Conservation (phyloP, 805 yeast species). For the Yamadazyma phyllophila region DNA sequence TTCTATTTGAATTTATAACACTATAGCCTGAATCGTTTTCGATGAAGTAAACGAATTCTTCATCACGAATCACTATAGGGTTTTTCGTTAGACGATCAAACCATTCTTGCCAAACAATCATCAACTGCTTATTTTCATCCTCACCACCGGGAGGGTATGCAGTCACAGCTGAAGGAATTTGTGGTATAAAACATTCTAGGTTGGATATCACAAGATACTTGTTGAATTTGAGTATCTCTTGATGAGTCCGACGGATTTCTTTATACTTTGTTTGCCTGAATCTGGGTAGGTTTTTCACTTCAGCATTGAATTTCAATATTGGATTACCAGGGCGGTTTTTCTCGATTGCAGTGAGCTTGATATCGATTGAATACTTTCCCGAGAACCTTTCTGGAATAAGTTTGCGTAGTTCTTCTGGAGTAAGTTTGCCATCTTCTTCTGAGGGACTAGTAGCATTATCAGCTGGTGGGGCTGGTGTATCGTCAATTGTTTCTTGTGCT, state of each 20-base stretch:
- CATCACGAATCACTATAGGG: conserved; percentile 82
- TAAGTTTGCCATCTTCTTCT: conserved; percentile 18
- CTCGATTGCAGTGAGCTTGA: conserved; percentile 70
- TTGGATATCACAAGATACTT: conserved; percentile 76
- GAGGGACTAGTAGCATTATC: too few species aligned
- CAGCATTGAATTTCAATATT: conserved; percentile 63
- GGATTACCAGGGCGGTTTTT: conserved; percentile 76
- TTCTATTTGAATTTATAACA: conserved; percentile 56
- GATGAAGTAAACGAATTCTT: conserved; percentile 80
- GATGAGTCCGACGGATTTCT: conserved; percentile 75
- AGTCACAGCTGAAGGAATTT: conserved; percentile 72
- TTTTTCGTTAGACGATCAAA: conserved; percentile 68
- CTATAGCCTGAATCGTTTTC: conserved; percentile 71
- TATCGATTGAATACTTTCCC: conserved; percentile 40
- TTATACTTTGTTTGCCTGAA: conserved; percentile 69
- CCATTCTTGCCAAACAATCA: conserved; percentile 76
- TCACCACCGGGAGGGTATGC: conserved; percentile 82
- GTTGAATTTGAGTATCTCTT: conserved; percentile 74
- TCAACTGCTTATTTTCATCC: conserved; percentile 65
- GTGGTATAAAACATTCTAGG: conserved; percentile 90
- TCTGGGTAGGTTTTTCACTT: conserved; percentile 58
- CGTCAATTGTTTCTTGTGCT: too few species aligned
- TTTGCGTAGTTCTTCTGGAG: conserved; percentile 41
- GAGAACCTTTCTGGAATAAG: conserved; percentile 52
- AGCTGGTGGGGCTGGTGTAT: too few species aligned